Percentiles rank a stretch among this genome's conserved stretches.
Evolutionary conservation across 805 yeast genomes (phyloP).

Genomic region (Metschnikowia reukaufii): DNA sequence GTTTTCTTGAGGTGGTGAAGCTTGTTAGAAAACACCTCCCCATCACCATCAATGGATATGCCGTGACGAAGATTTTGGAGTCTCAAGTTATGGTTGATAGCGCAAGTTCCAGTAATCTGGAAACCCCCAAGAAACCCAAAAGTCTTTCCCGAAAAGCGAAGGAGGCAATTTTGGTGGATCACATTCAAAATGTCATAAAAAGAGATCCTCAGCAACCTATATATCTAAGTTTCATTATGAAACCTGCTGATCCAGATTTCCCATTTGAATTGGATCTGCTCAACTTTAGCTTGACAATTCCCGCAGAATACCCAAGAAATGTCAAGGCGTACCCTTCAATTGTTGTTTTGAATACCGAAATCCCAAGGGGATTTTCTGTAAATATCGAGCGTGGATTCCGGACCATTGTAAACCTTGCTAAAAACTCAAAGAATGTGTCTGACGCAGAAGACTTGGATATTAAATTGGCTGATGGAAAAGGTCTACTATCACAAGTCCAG

Average conservation of each 20-base stretch:
- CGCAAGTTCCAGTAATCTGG: background rate
- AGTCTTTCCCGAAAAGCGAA: conserved; percentile 13
- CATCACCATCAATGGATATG: conserved; percentile 38
- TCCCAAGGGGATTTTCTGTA: conserved; percentile 65
- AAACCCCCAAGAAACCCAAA: background rate
- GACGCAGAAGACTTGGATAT: conserved; percentile 26
- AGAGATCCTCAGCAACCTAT: conserved; percentile 22
- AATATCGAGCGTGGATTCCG: conserved; percentile 68
- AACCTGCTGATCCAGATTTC: conserved; percentile 72
- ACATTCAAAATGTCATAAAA: conserved; percentile 13
- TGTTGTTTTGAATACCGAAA: conserved; percentile 60
- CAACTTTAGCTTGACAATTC: conserved; percentile 53
- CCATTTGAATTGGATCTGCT: conserved; percentile 61
- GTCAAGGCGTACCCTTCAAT: conserved; percentile 47
- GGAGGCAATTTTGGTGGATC: conserved; percentile 14
- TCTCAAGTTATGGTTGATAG: background rate
- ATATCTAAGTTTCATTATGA: conserved; percentile 45
- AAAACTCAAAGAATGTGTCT: conserved; percentile 13
- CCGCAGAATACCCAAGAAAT: conserved; percentile 51
- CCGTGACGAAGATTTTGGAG: conserved; percentile 19
- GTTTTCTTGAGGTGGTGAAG: conserved; percentile 34
- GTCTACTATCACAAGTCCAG: conserved; percentile 52
- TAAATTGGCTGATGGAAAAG: conserved; percentile 45
- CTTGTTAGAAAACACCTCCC: conserved; percentile 32
- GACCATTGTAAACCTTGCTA: conserved; percentile 36